Base-by-base conservation (phyloP, 1,284 basidiomycete genomes). In the Singerocomus inundabilis region DNA sequence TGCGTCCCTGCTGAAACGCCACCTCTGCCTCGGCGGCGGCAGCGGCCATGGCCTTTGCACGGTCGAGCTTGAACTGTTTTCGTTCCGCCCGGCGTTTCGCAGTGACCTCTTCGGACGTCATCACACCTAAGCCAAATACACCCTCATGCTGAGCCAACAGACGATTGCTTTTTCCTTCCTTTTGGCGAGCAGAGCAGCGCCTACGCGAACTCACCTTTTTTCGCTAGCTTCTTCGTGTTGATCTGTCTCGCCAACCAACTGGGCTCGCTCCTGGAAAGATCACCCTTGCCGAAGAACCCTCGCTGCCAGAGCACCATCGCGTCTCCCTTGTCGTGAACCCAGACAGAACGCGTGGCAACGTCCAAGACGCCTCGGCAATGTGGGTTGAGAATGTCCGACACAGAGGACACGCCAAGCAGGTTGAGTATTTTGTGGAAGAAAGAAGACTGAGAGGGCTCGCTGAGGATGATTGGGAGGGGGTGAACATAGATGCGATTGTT, bases 241-340 rank as follows among this genome's bases (percentile, higher is more conserved):
- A 87, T 72, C 58, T 88, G 84, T 52, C 91, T 76, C 30, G 80
- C 80, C 55, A 86, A 73, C 97, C 96, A 99, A 42, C 85, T 93
- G 1, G 96, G 96, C 68, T 99, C 97, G 68, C 92, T 96, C 47
- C 97, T 73, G 32, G 91, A 94, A 42, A 99, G 73, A 61, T 88
- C 88, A 1, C 97, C 97, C 69, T 99, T 99, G 18, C 97, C 96
- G 67, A 98, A 99, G 74, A 98, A 98, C 0, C 97, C 96, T 51
- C 89, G 75, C 38, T 82, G 76, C 91, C 97, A 99, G 25, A 99
- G 76, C 1, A 86, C 70, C 57, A 75, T 74, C 32, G 82, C 81
- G 63, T 91, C 81, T 21, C 70, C 73, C 24, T 73, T 65, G 51
- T 85, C 78, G 0, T 76, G 71, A 1, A 96, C 77, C 90, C 91